Percentiles rank a stretch among this genome's conserved stretches.
These are phyloP conservation scores for Conidiobolus coronatus DNA, from an alignment of 371 early-diverging fungal genomes.

Conservation along the genomic window DNA sequence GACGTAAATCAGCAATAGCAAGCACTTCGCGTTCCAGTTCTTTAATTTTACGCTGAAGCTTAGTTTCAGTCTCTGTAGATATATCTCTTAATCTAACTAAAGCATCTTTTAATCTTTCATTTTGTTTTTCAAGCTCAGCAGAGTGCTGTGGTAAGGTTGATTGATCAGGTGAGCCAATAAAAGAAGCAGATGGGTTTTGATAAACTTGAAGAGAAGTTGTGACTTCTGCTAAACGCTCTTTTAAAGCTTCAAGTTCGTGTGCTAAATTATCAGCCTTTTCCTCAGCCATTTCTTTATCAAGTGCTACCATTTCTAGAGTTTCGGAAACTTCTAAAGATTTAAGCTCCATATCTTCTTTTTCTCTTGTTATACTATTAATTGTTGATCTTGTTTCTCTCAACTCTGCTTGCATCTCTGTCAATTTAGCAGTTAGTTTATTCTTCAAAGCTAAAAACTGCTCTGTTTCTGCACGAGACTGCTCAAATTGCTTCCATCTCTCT, in stretches of 20 bases:
- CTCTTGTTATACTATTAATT: conserved; percentile 23
- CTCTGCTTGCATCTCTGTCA: conserved; percentile 47
- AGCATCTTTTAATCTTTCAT: conserved; percentile 71
- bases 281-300: conserved; percentile 85
- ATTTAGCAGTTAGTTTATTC: conserved; percentile 44
- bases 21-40: conserved; percentile 41
- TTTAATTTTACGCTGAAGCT: conserved; percentile 33
- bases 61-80: conserved; percentile 41
- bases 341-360: conserved; percentile 33
- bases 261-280: conserved; percentile 55
- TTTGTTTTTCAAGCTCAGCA: conserved; percentile 50
- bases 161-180: too few species aligned
- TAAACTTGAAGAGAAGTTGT: conserved; percentile 3
- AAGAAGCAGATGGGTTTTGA: too few species aligned
- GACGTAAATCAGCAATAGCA: conserved; percentile 23
- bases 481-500: conserved; percentile 41
- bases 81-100: conserved; percentile 59
- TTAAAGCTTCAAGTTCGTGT: conserved; percentile 39
- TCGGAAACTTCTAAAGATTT: conserved; percentile 50
- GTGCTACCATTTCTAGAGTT: conserved; percentile 54
- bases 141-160: too few species aligned
- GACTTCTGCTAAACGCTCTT: conserved; percentile 62
- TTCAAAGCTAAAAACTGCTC: conserved; percentile 38
- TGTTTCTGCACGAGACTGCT: conserved; percentile 44
- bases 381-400: conserved; percentile 28